These are phyloP conservation scores for Mycena metata DNA, from an alignment of 768 basidiomycete species.

Conservation along the genomic window DNA sequence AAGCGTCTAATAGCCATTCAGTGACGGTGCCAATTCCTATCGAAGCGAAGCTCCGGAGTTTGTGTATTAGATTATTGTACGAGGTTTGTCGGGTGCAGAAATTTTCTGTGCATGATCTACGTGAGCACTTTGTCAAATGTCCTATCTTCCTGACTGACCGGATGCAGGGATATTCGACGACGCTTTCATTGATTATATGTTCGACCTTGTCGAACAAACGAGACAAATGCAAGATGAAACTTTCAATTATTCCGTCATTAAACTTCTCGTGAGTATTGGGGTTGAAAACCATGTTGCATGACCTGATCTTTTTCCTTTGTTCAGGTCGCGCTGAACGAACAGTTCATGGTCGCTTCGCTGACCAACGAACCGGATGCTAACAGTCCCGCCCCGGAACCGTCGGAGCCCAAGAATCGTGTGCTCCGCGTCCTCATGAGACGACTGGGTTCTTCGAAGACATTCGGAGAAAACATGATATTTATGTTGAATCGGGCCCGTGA, in stretches of 20 bases:
- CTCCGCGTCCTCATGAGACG: constrained; percentile 88
- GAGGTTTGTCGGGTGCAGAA: constrained; percentile 95
- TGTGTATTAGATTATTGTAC: constrained; percentile 84
- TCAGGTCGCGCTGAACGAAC: constrained; percentile 94
- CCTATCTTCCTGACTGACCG: constrained; percentile 16
- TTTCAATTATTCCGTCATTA: constrained; percentile 96
- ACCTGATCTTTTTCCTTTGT: constrained; percentile 8
- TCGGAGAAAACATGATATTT: constrained; percentile 98
- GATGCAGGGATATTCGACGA: constrained; percentile 82
- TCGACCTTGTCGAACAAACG: constrained; percentile 95
- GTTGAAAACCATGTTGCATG: neutral
- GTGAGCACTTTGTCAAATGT: constrained; percentile 58
- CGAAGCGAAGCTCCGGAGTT: constrained; percentile 82
- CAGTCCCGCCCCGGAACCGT: constrained; percentile 30
- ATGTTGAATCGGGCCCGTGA: constrained; percentile 96
- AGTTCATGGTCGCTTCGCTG: constrained; percentile 95
- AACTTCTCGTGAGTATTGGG: constrained; percentile 78
- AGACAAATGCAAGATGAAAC: constrained; percentile 89
- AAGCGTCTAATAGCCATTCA: constrained; percentile 49
- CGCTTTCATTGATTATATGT: constrained; percentile 87
- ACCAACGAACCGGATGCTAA: constrained; percentile 45
- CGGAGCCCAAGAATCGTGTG: constrained; percentile 79
- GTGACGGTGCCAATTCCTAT: constrained; percentile 74
- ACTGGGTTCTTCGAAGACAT: constrained; percentile 89
- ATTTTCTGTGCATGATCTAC: constrained; percentile 80